Evolutionary conservation across 2,329 filamentous ascomycete genomes (phyloP).

Genomic region (Chaetoscypha palmicola): DNA sequence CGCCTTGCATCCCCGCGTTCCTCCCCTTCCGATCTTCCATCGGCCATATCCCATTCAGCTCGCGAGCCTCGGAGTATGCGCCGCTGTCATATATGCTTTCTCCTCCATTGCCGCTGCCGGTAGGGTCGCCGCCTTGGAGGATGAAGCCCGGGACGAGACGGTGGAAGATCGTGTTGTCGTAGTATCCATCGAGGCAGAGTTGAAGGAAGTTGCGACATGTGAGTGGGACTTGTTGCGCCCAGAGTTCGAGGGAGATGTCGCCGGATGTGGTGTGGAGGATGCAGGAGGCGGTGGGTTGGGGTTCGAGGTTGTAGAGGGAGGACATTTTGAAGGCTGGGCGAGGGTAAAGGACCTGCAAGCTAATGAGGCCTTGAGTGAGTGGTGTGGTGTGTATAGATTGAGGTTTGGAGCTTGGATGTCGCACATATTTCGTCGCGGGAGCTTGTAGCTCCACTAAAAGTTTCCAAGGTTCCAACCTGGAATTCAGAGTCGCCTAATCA

Average conservation of each 20-base stretch:
- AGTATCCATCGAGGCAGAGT: conserved; percentile 90
- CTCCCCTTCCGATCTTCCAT: conserved; percentile 57
- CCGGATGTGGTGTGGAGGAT: conserved; percentile 85
- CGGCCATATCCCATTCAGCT: conserved; percentile 36
- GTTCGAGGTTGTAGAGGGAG: conserved; percentile 86
- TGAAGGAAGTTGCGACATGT: conserved; percentile 95
- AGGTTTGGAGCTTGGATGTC: neutral
- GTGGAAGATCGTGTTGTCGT: conserved; percentile 89
- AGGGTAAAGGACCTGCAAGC: conserved; percentile 17
- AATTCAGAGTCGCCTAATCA: too few species aligned
- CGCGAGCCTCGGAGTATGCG: conserved; percentile 46
- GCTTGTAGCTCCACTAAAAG: too few species aligned
- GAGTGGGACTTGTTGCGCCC: conserved; percentile 87
- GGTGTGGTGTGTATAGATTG: neutral
- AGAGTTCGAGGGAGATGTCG: conserved; percentile 85
- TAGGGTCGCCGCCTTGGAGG: conserved; percentile 89
- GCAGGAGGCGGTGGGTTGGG: conserved; percentile 85
- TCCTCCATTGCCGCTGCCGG: conserved; percentile 83
- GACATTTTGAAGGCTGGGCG: conserved; percentile 54
- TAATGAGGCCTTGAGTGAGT: conserved; percentile 18
- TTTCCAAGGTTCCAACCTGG: too few species aligned
- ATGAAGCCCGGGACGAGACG: conserved; percentile 88
- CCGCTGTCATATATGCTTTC: conserved; percentile 88
- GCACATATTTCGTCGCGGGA: too few species aligned
- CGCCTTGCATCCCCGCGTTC: conserved; percentile 52